Conservation (phyloP, 768 basidiomycete species). For the Chalciporus piperatus region DNA sequence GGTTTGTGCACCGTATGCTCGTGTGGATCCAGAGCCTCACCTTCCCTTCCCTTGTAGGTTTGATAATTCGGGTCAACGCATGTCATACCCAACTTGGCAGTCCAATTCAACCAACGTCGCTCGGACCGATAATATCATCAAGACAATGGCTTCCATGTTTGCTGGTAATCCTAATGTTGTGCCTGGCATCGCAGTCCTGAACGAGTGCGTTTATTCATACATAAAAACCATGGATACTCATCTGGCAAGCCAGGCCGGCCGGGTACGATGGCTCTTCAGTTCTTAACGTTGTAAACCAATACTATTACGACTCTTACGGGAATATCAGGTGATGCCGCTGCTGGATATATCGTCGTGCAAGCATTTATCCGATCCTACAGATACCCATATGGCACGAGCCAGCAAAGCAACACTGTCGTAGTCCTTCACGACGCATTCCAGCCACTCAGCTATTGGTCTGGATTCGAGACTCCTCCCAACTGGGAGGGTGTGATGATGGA, state of each 20-base stretch:
- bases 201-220: slow-evolving; percentile 53
- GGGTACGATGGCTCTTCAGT: slow-evolving; percentile 57
- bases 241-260: slow-evolving; percentile 53
- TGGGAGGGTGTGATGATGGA: slow-evolving; percentile 73
- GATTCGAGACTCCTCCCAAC: slow-evolving; percentile 52
- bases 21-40: slow-evolving; percentile 1
- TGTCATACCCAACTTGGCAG: slow-evolving; percentile 67
- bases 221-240: neutral
- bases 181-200: slow-evolving; percentile 69
- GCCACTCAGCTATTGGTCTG: slow-evolving; percentile 64
- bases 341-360: neutral
- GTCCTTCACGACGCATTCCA: slow-evolving; percentile 82
- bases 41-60: slow-evolving; percentile 49
- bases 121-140: slow-evolving; percentile 65
- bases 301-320: slow-evolving; percentile 71
- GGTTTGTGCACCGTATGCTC: slow-evolving; percentile 38
- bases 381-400: slow-evolving; percentile 42
- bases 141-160: slow-evolving; percentile 59
- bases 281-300: slow-evolving; percentile 52
- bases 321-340: slow-evolving; percentile 54
- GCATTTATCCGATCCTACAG: slow-evolving; percentile 19
- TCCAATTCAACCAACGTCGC: slow-evolving; percentile 60
- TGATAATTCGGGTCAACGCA: slow-evolving; percentile 76
- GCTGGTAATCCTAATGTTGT: slow-evolving; percentile 52
- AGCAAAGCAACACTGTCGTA: slow-evolving; percentile 55